A percentile compares a stretch with the other conserved stretches of the same genome.
phyloP scores from a whole-genome alignment of 2,329 filamentous ascomycete genomes.

The Hypoxylon sp. region DNA sequence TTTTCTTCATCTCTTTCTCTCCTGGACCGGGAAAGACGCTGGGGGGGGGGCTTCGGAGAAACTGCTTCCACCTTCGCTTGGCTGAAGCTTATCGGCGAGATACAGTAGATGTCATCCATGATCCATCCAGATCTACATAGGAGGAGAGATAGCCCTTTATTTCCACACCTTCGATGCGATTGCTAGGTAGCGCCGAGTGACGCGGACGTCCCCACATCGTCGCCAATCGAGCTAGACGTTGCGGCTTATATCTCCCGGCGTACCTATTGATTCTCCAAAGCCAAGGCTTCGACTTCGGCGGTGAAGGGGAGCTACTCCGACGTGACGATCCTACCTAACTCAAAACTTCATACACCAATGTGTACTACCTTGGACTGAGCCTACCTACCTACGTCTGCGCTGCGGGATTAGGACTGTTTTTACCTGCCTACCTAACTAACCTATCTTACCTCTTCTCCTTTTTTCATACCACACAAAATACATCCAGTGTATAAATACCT shows the following conservation, averaged over 20 bases:
- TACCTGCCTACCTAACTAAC: constrained; percentile 6
- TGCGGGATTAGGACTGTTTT: background rate
- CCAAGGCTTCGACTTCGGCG: constrained; percentile 34
- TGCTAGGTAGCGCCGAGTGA: constrained; percentile 31
- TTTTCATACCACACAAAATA: background rate
- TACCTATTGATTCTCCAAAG: constrained; percentile 17
- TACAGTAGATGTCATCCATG: no score
- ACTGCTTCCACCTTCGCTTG: constrained; percentile 21
- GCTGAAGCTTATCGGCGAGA: constrained; percentile 14
- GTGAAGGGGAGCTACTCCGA: constrained; percentile 35
- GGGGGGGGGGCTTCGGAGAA: constrained; percentile 31
- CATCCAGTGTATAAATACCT: background rate
- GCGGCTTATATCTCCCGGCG: constrained; percentile 32
- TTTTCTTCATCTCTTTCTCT: constrained; percentile 1
- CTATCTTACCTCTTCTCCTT: constrained; percentile 7
- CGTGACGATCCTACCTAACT: constrained; percentile 35
- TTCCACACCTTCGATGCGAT: constrained; percentile 24
- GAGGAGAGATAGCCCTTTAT: no score
- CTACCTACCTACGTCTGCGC: no score
- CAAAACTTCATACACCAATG: constrained; percentile 26
- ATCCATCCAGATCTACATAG: no score
- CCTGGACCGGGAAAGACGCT: constrained; percentile 1
- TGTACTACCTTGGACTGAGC: constrained; percentile 28
- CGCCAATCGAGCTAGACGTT: constrained; percentile 30
- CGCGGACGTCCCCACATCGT: constrained; percentile 25